These are phyloP conservation scores for Dovyalis caffra DNA, from an alignment of 345 rosid genomes.

Conservation along the genomic window DNA sequence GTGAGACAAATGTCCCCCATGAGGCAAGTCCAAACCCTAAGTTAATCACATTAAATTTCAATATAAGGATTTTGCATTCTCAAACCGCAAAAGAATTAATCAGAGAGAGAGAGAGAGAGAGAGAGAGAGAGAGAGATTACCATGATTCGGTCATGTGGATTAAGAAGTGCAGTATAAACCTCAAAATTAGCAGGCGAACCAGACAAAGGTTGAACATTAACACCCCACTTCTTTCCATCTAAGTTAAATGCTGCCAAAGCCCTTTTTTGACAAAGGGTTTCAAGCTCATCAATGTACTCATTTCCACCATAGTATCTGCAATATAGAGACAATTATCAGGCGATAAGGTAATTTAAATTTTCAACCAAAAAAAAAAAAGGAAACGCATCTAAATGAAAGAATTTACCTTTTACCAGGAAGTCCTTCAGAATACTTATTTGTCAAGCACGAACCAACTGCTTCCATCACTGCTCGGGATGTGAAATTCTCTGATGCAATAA, in stretches of 20 bases:
- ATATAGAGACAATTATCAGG: neutral
- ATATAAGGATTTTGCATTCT: conserved; percentile 6
- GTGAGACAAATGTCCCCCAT: conserved; percentile 92
- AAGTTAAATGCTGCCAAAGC: conserved; percentile 79
- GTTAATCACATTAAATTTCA: conserved; percentile 6
- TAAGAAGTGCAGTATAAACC: conserved; percentile 87
- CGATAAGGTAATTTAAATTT: neutral
- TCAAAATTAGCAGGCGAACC: conserved; percentile 98
- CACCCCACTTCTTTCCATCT: conserved; percentile 80
- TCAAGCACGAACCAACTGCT: conserved; percentile 92
- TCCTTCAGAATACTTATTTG: conserved; percentile 94
- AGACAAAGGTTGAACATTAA: conserved; percentile 92
- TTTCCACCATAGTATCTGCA: conserved; percentile 93
- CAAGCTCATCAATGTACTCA: conserved; percentile 83
- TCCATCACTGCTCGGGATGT: conserved; percentile 95
- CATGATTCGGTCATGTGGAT: conserved; percentile 91
- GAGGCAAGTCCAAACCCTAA: conserved; percentile 90
- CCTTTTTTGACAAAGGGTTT: conserved; percentile 79
- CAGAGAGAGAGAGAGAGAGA: neutral
- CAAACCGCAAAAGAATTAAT: neutral
- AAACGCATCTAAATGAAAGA: neutral
- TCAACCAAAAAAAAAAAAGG: conserved; percentile 6
- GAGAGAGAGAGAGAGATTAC: conserved; percentile 22
- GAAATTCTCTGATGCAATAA: conserved; percentile 91
- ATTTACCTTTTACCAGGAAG: conserved; percentile 87